These are phyloP conservation scores for Neurospora crassa DNA, from an alignment of 2,329 filamentous ascomycete genomes.

Conservation along the genomic window DNA sequence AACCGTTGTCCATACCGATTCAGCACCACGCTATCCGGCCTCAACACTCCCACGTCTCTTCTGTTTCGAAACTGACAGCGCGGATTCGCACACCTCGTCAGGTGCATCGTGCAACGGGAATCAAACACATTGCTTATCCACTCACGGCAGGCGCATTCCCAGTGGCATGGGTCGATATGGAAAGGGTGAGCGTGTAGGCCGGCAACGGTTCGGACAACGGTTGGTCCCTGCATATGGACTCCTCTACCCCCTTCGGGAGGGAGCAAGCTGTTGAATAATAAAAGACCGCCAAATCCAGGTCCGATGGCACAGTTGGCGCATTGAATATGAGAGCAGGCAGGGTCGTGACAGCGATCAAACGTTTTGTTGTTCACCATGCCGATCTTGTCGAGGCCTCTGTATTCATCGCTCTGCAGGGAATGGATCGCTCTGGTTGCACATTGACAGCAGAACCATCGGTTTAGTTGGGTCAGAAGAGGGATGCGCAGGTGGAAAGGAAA, in stretches of 20 bases:
- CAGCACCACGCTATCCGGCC: conserved; percentile 11
- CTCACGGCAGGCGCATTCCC: conserved; percentile 15
- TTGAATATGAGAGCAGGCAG: conserved; percentile 8
- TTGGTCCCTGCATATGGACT: background rate
- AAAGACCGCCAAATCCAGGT: background rate
- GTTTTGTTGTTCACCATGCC: conserved; percentile 11
- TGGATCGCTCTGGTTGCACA: conserved; percentile 5
- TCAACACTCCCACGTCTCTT: conserved; percentile 5
- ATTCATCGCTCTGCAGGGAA: background rate
- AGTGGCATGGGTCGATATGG: conserved; percentile 13
- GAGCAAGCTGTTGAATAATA: background rate
- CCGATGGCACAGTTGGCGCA: conserved; percentile 12
- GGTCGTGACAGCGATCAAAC: background rate
- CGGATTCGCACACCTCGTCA: conserved; percentile 3
- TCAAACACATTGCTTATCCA: conserved; percentile 11
- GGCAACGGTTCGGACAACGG: conserved; percentile 9
- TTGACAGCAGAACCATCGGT: conserved; percentile 16
- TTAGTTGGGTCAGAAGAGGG: conserved; percentile 8
- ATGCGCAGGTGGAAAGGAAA: background rate
- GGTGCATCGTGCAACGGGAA: background rate
- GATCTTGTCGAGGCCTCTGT: conserved; percentile 7
- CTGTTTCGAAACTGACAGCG: conserved; percentile 2
- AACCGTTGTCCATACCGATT: conserved; percentile 16
- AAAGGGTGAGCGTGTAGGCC: conserved; percentile 10
- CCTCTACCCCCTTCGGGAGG: background rate